Base-by-base conservation (phyloP, 371 early-diverging fungal species). In the Rhizopus microsporus region DNA sequence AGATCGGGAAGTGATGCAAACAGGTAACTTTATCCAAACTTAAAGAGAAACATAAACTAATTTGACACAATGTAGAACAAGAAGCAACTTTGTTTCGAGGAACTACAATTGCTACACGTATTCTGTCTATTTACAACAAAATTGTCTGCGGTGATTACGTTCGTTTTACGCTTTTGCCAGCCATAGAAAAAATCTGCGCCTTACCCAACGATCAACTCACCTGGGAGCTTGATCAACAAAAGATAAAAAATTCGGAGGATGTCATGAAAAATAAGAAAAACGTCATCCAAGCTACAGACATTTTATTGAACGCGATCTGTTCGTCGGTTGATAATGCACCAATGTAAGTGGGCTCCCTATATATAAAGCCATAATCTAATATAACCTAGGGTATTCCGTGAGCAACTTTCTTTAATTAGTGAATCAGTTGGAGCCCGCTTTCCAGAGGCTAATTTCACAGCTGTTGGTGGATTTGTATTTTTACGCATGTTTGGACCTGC, bases 401-500 rank as follows among this genome's bases (percentile, higher is more conserved):
- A 89, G 59, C 87, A 93, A 46, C 93, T 96, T 39, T 71, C 81
- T 39, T 69, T 89, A 44, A 80, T 97, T 35, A 80, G 85, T 42
- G 80, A 80, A 49, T 81, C 90, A n/a, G 97, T 95, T 1, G 82
- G 81, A 29, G 69, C 77, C 31, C 80, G 88, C 4, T 97, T 94
- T 74, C 93, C 94, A 0, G 93, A 92, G 43, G 86, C 95, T 4
- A 86, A 83, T 45, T 82, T 83, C 32, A 89, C 88, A 0, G 94
- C 95, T 16, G 94, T 98, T 0, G 96, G 97, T 49, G 93, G 94
- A 0, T 95, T 96, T 63, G 85, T 98, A 33, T 98, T 97, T 63
- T 71, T 98, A 58, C 88, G 98, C 10, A 89, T 97, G 78, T 83
- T 97, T 65, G 93, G 95, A 52, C 97, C 97, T 2, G 93, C 92